These are phyloP conservation scores for Stevia rebaudiana DNA, from an alignment of 140 eudicot species.

Conservation along the genomic window DNA sequence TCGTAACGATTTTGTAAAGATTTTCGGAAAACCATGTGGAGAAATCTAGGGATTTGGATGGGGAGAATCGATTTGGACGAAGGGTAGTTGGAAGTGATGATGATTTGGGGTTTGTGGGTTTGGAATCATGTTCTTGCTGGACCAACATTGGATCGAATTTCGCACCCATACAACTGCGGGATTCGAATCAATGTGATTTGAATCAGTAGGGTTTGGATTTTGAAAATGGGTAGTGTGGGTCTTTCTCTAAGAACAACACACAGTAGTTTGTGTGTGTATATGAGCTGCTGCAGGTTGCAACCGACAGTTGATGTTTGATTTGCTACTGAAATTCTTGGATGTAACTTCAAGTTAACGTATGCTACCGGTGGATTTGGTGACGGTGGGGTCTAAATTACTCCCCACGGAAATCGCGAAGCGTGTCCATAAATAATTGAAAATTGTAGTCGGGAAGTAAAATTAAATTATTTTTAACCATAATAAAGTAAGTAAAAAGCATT, in stretches of 20 bases:
- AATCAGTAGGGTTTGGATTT: not conserved
- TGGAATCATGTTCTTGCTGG: slow-evolving; percentile 61
- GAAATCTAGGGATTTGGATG: slow-evolving; percentile 61
- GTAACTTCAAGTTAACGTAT: slow-evolving; percentile 27
- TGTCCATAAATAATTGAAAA: not conserved
- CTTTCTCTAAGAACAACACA: not conserved
- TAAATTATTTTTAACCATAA: too few relatives aligned
- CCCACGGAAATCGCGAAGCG: not conserved
- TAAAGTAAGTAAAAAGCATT: too few relatives aligned
- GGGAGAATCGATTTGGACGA: slow-evolving; percentile 31
- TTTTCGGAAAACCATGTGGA: slow-evolving; percentile 86
- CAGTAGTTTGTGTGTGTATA: not conserved
- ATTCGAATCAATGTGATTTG: not conserved
- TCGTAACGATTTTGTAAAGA: slow-evolving; percentile 50
- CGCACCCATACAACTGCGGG: slow-evolving; percentile 15
- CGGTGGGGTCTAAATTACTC: slow-evolving; percentile 9
- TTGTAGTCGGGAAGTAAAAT: too few relatives aligned
- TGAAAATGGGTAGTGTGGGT: not conserved
- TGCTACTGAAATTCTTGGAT: slow-evolving; percentile 1
- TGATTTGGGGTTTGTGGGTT: slow-evolving; percentile 36
- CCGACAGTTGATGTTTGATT: slow-evolving; percentile 24
- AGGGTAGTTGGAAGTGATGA: slow-evolving; percentile 24
- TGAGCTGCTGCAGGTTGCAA: slow-evolving; percentile 8
- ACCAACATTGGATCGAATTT: slow-evolving; percentile 60
- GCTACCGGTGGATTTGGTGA: slow-evolving; percentile 28